Evolutionary conservation across 371 early-diverging fungal genomes (phyloP), one percentile per base, ranked within the genome.

Genomic region (Zancudomyces culisetae): DNA sequence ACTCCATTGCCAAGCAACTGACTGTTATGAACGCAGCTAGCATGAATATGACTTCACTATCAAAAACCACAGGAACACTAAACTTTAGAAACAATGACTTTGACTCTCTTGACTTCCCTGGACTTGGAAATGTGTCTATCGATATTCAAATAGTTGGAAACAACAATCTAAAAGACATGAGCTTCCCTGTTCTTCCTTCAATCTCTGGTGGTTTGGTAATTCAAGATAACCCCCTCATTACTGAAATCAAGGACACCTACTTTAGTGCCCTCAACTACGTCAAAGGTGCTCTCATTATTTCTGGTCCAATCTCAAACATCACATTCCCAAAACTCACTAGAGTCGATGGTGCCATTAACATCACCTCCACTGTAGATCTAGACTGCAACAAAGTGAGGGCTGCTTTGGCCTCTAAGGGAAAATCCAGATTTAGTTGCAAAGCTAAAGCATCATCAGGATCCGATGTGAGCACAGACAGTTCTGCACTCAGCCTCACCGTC

Each of bases 291-390:
- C 2, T 51, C 8, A 6, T 20, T 3, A 2, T 47, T 20, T 21
- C 18, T 10, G 52, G 52, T 35, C 42, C 43, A 41, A 8, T 51
- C n/a, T 8, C 2, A 10, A 41, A 47, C 27, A 51, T 51, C 8
- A 43, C 52, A n/a, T 51, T 51, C 21, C 52, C 52, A 18, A 27
- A 19, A 19, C 23, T 41, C 22, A 41, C 19, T 4, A 39, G 35
- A 18, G 35, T 51, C 24, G 18, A 24, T n/a, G 52, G 52, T 43
- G 42, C 52, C 23, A 43, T 51, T 24, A 21, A 23, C 27, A 43
- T 51, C 8, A 23, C n/a, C 18, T 43, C 52, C 18, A 4, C 52
- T 21, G 52, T 4, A 10, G n/a, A 18, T 18, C 19, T 51, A 47
- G n/a, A n/a, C 18, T 51, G 52, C 30, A 24, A 2, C 8, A 15